These are phyloP conservation scores for Gremmenia infestans DNA, from an alignment of 2,329 filamentous ascomycete genomes.

Conservation along the genomic window DNA sequence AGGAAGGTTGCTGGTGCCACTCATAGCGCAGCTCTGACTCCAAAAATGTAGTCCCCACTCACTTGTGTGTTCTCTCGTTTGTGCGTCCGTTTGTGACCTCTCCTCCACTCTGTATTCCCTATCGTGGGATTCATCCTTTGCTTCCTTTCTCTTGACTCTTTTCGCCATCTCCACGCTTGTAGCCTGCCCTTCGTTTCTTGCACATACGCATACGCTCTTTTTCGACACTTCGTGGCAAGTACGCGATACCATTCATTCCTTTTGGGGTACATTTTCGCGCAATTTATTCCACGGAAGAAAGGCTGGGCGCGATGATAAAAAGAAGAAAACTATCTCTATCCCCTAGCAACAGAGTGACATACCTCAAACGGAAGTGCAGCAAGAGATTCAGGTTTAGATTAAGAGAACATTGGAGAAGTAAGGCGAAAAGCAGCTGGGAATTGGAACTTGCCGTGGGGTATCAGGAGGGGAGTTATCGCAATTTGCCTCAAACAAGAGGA, in stretches of 20 bases:
- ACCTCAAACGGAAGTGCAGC: too few species aligned
- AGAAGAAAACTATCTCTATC: background rate
- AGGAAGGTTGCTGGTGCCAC: too few species aligned
- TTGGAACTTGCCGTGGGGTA: background rate
- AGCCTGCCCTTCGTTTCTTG: constrained; percentile 14
- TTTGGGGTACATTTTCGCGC: constrained; percentile 8
- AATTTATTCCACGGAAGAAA: background rate
- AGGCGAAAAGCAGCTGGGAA: background rate
- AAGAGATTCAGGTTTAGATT: background rate
- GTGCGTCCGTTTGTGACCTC: background rate
- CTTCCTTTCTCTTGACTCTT: constrained; percentile 43
- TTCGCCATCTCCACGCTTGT: constrained; percentile 3
- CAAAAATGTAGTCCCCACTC: background rate
- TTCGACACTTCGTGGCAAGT: constrained; percentile 15
- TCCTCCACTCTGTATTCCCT: background rate
- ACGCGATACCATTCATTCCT: constrained; percentile 16
- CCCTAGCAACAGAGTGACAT: background rate
- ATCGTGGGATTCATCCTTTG: background rate
- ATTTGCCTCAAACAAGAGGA: background rate
- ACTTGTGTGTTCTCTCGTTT: background rate
- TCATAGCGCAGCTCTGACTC: background rate
- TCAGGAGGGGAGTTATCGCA: background rate
- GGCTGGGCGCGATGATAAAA: background rate
- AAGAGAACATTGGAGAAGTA: background rate
- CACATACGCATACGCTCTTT: constrained; percentile 13